These are phyloP conservation scores for Rhizophagus sp. DNA, from an alignment of 192 early-diverging fungal genomes.

Conservation along the genomic window DNA sequence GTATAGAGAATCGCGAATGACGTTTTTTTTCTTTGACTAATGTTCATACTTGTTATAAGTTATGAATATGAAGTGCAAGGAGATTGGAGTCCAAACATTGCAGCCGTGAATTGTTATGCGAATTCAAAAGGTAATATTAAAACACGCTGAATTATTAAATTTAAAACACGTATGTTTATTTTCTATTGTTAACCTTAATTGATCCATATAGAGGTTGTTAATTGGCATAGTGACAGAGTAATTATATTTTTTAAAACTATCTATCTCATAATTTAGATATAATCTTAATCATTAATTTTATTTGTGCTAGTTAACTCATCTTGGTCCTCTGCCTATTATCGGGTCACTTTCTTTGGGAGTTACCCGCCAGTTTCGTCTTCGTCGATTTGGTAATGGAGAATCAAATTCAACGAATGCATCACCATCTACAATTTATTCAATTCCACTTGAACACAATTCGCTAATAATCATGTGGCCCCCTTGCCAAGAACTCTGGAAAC, in stretches of 20 bases:
- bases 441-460: conserved; percentile 45
- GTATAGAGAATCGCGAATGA: too few species aligned
- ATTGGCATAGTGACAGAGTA: conserved; percentile 45
- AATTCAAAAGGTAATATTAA: conserved; percentile 34
- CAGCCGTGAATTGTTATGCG: conserved; percentile 44
- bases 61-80: conserved; percentile 42
- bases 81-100: conserved; percentile 46
- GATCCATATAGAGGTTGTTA: conserved; percentile 35
- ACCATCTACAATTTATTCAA: conserved; percentile 37
- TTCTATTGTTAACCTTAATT: not conserved
- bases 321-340: conserved; percentile 45
- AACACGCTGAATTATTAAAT: not conserved
- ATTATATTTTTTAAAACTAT: not conserved
- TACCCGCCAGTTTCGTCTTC: conserved; percentile 45
- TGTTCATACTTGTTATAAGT: conserved; percentile 15
- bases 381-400: conserved; percentile 36
- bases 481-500: conserved; percentile 36
- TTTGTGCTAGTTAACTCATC: conserved; percentile 35
- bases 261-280: not conserved
- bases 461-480: conserved; percentile 49
- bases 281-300: not conserved
- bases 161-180: not conserved
- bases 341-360: conserved; percentile 44
- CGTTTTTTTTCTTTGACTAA: too few species aligned
- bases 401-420: not conserved